Evolutionary conservation across 768 basidiomycete species (phyloP), one percentile per base, ranked within the genome.

Genomic region (Leccinum boreale): DNA sequence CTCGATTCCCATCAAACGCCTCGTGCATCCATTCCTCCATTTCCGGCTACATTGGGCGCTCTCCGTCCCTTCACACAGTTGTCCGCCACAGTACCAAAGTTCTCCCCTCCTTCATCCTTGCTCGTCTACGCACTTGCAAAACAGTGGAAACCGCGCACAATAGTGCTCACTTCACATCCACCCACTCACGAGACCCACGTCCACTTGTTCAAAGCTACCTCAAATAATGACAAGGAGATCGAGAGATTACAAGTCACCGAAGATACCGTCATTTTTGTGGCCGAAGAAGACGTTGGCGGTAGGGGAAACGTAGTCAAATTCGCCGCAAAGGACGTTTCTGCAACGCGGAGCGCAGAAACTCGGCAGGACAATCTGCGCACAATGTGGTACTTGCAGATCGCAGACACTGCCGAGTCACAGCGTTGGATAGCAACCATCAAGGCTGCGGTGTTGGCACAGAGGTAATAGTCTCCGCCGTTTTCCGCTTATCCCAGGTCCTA

Each of bases 371-470:
- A 15, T 54, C 15, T 12, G 15, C 57, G 36, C 28, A 53, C 59
- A 6, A 69, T 64, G 64, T 89, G 89, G 89, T 77, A 85, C 54
- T 70, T 92, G 55, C 86, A 90, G 56, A 85, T 91, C 55, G 62
- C 76, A 21, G 83, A 86, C 67, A 70, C 79, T 8, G 68, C 65
- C 1, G 87, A 88, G 65, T 82, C 86, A 11, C 88, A 90, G 64
- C 79, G 78, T 58, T 92, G 90, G 90, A 91, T 92, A 58, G 76
- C 81, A 5, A 78, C 79, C 23, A 87, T 92, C 64, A 92, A 92
- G 70, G 82, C 76, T 57, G 81, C 83, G 1, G 86, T 92, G 49
- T 77, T 92, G 33, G 79, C 80, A 14, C 89, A 89, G 71, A 77
- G 87, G 90, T 90, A 62, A 11, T 39, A 61, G 21, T 44, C 28